Evolutionary conservation across 2,329 filamentous ascomycete genomes (phyloP), one percentile per base, ranked within the genome.

Genomic region (Alternaria burnsii): DNA sequence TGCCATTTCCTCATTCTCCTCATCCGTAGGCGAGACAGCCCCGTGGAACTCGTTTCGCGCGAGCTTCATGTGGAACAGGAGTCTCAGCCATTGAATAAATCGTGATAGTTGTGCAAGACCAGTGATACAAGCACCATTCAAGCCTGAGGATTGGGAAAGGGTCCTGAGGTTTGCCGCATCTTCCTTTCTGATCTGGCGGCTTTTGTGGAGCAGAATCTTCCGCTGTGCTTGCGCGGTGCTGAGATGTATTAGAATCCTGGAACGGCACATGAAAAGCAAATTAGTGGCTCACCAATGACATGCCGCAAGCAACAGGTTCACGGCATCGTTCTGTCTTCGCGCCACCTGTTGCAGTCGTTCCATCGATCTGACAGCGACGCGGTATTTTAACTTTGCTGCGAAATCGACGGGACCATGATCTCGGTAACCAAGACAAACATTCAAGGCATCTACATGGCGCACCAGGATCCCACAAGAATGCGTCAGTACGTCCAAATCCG

Each of bases 151-250:
- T 30, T 69, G 69, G 14, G 70, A 68, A 18, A 77, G 63, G 2
- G 72, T 70, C 38, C 63, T 68, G n/a, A 76, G 71, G 66, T 34
- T 73, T 67, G 41, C 50, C n/a, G 67, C 66, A 54, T 77, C 74
- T 55, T 75, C 72, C 46, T 73, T 72, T 26, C 72, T 71, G 38
- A 77, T 77, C 43, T 77, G 73, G 44, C 74, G 72, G 50, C 72
- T 75, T 56, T 78, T 78, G 64, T 78, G 68, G 20, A 78, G 65
- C 11, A 78, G 55, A 12, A 78, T 78, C 60, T 78, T 78, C 53
- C 76, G 70, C 50, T 78, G 76, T 34, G 76, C 76, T 76, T 78
- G 59, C 62, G 70, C 59, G 71, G 75, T 52, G 70, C 76, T 64
- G 70, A 66, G 16, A 41, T 28, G n/a, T 36, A 65, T 76, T 65